Evolutionary conservation across 495 filamentous ascomycete species (phyloP), one percentile per base, ranked within the genome.

Genomic region (Aspergillus egyptiacus): DNA sequence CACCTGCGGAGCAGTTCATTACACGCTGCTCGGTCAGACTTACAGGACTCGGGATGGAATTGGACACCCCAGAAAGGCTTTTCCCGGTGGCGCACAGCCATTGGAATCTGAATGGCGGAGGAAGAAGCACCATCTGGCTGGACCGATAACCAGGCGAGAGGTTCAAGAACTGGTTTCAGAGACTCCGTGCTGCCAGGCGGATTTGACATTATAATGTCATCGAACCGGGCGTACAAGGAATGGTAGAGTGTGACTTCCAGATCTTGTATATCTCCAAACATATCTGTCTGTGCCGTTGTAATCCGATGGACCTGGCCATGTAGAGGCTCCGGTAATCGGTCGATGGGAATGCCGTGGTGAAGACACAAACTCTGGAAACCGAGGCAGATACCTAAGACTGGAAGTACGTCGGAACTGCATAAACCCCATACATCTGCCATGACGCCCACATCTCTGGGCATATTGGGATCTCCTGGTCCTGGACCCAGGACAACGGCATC

Each of bases 1-100:
- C 91, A 98, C 52, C 86, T 88, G 35, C 65, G 57, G 20, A 96
- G 73, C 24, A 96, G 70, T 28, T 69, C 62, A 20, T 72, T 76
- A 24, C 87, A 86, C 24, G 80, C 77, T n/a, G 70, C 56, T 40
- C 79, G 79, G 4, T 74, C 64, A 10, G 93, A 95, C 59, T 91
- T 96, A 54, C 94, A 84, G 0, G 88, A 95, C 63, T 98, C 93
- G 0, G 91, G 91, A 59, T 98, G 93, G 61, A 91, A 97, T 58
- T 98, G 93, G 27, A 98, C 70, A 0, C 84, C 93, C 82, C 84
- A 95, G 55, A 91, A 94, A 5, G 93, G 93, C 55, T 83, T 87
- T 2, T 54, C 50, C 20, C 38, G 65, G 61, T 96, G 90, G 39
- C 69, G 77, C 15, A 84, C 81, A 2, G 77, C 87, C 85, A 95